phyloP scores from a whole-genome alignment of 176 grass and related monocot genomes.

The Alopecurus myosuroides region DNA sequence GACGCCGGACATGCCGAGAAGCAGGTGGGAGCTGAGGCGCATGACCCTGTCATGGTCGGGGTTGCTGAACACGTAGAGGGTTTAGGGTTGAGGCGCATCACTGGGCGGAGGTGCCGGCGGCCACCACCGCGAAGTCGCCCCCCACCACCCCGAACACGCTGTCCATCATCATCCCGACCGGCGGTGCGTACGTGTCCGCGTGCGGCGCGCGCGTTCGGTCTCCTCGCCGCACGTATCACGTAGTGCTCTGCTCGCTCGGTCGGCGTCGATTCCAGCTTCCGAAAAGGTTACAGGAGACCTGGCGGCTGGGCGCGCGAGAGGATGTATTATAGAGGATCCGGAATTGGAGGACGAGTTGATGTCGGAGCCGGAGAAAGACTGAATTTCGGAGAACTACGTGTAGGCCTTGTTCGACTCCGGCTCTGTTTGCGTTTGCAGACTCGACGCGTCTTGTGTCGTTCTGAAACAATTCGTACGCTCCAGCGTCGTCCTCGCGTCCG shows the following conservation, averaged over 20 bases:
- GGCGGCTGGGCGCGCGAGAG: not conserved
- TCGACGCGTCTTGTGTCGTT: no score
- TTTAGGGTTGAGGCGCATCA: no score
- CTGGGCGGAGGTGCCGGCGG: slow-evolving; percentile 52
- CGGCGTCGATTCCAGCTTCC: not conserved
- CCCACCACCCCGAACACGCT: slow-evolving; percentile 59
- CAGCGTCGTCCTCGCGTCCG: no score
- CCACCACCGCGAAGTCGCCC: slow-evolving; percentile 50
- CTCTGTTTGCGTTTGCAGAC: not conserved
- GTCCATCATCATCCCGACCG: slow-evolving; percentile 33
- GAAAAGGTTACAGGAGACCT: not conserved
- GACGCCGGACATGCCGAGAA: slow-evolving; percentile 57
- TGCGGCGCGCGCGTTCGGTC: not conserved
- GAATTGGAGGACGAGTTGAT: not conserved
- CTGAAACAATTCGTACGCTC: no score
- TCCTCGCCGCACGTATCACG: not conserved
- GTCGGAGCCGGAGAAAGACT: not conserved
- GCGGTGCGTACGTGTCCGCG: not conserved
- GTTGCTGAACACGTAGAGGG: not conserved
- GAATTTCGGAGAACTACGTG: not conserved
- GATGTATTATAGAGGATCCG: not conserved
- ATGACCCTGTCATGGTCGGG: slow-evolving; percentile 59
- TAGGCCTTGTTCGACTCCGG: not conserved
- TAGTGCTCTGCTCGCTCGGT: not conserved
- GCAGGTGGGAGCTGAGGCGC: slow-evolving; percentile 55